Evolutionary conservation across 2,329 filamentous ascomycete species (phyloP), one percentile per base, ranked within the genome.

Genomic region (Cladosporium cucumerinum): DNA sequence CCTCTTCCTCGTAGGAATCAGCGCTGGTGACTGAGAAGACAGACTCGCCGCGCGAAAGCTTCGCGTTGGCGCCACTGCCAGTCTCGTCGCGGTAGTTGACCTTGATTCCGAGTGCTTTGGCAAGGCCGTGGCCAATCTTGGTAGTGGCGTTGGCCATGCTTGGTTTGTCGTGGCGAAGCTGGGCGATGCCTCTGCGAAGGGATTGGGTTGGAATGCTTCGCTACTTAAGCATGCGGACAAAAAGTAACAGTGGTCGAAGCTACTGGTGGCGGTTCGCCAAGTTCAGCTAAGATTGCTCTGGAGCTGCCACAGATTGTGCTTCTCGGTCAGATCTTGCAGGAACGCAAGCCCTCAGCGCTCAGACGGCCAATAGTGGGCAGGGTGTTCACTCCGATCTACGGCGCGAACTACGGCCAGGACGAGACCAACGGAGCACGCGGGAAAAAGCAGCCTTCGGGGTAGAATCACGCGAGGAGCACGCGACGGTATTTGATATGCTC

Each of bases 81-180:
- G 82, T 78, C 63, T 85, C 82, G 66, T 93, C 85, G 51, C 86
- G 82, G 67, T 89, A 86, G 66, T 91, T 82, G 34, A 96, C 81
- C 77, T 95, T 91, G 82, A 97, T 96, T 65, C 91, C 89, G 39
- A 97, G 83, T 66, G 82, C 83, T 77, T 92, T 95, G 75, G 93
- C 93, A 76, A 96, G 77, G 71, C 82, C 81, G 73, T 89, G 89
- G 78, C 92, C 90, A 69, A 90, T 70, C 76, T 89, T 88, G 70
- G 84, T 85, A 32, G 73, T 70, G 36, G 74, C 71, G 51, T 36
- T 74, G 72, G 65, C 72, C 75, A 76, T 77, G 58, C 36, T 67
- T 57, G 36, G 26, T 55, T 36, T 43, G 54, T 57, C 46, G 54
- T 39, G 46, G 61, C 61, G 43, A 21, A 21, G 60, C 60, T 62